Evolutionary conservation across 2,329 filamentous ascomycete species (phyloP), one percentile per base, ranked within the genome.

Genomic region (Leptosphaerulina australis): DNA sequence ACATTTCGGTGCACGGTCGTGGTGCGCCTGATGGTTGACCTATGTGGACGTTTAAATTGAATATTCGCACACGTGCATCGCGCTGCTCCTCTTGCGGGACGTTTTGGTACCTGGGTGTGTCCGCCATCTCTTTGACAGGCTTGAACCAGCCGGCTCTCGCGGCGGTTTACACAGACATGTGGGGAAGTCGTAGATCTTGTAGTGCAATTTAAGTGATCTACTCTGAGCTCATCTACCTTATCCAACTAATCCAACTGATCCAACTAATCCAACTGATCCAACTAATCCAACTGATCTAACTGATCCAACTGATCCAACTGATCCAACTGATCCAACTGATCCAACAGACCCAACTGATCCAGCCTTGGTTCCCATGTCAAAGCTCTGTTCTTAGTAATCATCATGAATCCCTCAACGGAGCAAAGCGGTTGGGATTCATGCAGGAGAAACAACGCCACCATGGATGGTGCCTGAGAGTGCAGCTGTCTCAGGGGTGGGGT

Each of bases 161-260:
- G 17, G 25, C 41, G 33, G 48, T 43, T 51, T 46, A 51, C 48
- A 37, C 43, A 41, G 30, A 36, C 30, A 15, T 39, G 48, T 51
- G 48, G 48, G 20, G 48, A 37, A 25, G 6, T 26, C 30, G 48
- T 41, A 41, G 41, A 45, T 37, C 48, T 26, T n/a, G 26, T 51
- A 51, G 37, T 8, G 36, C 37, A 51, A 46, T 51, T 40, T n/a
- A n/a, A n/a, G n/a, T n/a, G n/a, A n/a, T n/a, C n/a, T n/a, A n/a
- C n/a, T n/a, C n/a, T n/a, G n/a, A n/a, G n/a, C n/a, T n/a, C n/a
- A n/a, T n/a, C n/a, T n/a, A n/a, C n/a, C n/a, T n/a, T n/a, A n/a
- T n/a, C n/a, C n/a, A n/a, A n/a, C n/a, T n/a, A n/a, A n/a, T n/a
- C n/a, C n/a, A n/a, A n/a, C n/a, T n/a, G n/a, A n/a, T n/a, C n/a